Conservation (phyloP, 2,329 filamentous ascomycete genomes). For the Aspergillus proliferans region DNA sequence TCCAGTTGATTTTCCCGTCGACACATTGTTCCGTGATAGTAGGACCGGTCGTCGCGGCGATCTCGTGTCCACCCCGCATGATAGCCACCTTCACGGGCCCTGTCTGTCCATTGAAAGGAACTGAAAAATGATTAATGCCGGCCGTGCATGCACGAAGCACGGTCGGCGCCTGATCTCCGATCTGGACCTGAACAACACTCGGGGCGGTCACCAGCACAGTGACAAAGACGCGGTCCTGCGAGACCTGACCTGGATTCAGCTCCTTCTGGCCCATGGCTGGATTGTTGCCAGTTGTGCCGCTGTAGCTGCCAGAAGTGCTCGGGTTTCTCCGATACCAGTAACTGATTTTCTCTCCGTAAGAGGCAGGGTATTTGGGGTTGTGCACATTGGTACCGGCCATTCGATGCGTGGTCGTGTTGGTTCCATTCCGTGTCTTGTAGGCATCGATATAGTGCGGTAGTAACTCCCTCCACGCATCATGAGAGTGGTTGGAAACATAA, state of each 20-base stretch:
- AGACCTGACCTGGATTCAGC: slow-evolving; percentile 20
- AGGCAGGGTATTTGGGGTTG: slow-evolving; percentile 7
- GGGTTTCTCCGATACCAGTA: slow-evolving; percentile 34
- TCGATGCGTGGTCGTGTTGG: slow-evolving; percentile 22
- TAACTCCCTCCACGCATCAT: slow-evolving; percentile 23
- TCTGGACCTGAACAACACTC: slow-evolving; percentile 23
- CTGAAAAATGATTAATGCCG: slow-evolving; percentile 27
- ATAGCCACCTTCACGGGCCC: slow-evolving; percentile 24
- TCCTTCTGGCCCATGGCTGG: slow-evolving; percentile 21
- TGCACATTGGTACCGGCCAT: slow-evolving; percentile 41
- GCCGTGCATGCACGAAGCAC: slow-evolving; percentile 13
- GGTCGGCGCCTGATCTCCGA: slow-evolving; percentile 18
- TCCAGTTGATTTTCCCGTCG: slow-evolving; percentile 29
- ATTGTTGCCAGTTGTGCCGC: slow-evolving; percentile 31
- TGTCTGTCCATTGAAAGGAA: slow-evolving; percentile 25
- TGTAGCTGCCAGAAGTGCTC: slow-evolving; percentile 19
- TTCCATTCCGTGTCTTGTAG: slow-evolving; percentile 25
- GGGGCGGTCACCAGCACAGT: slow-evolving; percentile 20
- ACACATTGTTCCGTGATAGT: slow-evolving; percentile 22
- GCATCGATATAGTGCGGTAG: slow-evolving; percentile 31
- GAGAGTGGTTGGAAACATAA: slow-evolving; percentile 19
- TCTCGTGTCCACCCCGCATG: slow-evolving; percentile 15
- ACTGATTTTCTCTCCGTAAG: slow-evolving; percentile 22
- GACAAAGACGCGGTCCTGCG: slow-evolving; percentile 29
- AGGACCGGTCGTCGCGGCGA: slow-evolving; percentile 20